These are phyloP conservation scores for Orbilia quercus DNA, from an alignment of 2,329 filamentous ascomycete species.

Conservation along the genomic window DNA sequence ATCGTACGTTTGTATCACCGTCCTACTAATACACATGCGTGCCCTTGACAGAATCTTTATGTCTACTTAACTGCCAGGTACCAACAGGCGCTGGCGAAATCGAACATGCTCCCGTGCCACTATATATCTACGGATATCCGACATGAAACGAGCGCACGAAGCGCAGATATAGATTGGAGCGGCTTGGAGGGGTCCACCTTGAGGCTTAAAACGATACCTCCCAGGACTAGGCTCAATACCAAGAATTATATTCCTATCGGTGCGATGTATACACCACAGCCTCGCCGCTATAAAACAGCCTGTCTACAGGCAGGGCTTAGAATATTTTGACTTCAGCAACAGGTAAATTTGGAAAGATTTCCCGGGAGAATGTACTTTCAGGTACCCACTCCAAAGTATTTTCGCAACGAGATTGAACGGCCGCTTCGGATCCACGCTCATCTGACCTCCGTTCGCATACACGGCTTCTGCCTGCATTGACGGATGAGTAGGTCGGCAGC, in stretches of 20 bases:
- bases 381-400: neutral
- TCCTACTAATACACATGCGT: neutral
- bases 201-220: neutral
- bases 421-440: conserved; percentile 1
- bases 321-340: too few relatives aligned
- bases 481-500: neutral
- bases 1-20: neutral
- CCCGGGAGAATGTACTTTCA: neutral
- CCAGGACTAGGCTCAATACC: too few relatives aligned
- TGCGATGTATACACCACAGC: too few relatives aligned
- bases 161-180: neutral
- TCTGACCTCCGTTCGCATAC: neutral
- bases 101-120: neutral
- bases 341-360: too few relatives aligned
- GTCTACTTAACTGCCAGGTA: too few relatives aligned
- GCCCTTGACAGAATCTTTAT: neutral
- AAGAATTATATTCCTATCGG: too few relatives aligned
- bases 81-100: too few relatives aligned
- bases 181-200: neutral
- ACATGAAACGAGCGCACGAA: neutral
- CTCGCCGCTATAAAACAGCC: too few relatives aligned
- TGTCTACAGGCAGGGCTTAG: too few relatives aligned
- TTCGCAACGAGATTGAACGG: neutral
- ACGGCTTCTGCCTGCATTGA: conserved; percentile 8
- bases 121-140: neutral